Evolutionary conservation across 305 asterid genomes (phyloP), one percentile per base, ranked within the genome.

Genomic region (Euphrasia arctica): DNA sequence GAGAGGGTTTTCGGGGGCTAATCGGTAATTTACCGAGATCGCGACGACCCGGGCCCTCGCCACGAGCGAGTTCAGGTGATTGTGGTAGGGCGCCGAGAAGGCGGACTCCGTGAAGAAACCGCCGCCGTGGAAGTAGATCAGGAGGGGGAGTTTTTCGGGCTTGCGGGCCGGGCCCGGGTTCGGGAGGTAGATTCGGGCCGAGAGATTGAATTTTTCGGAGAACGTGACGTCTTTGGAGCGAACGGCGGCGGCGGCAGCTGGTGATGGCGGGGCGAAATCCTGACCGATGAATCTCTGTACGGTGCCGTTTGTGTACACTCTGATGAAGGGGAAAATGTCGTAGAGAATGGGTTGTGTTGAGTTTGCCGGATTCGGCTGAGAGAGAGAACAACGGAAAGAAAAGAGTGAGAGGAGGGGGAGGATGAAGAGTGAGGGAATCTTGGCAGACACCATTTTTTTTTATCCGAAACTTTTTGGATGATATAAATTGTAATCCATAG

Each of bases 91-190:
- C 4, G 82, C 72, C 8, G 86, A 77, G 69, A 77, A 86, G n/a
- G 92, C 85, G 4, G 95, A 83, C 64, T 77, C 90, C 0, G 81
- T 59, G 32, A 83, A 67, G 70, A 83, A 86, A 6, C 81, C 95
- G 49, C 96, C 95, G 52, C 92, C 95, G 54, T 89, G 92, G 67
- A 78, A 82, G 83, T 84, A 86, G 58, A 89, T 65, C 0, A 86
- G 70, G 7, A 86, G 75, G 3, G 96, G 90, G 60, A 84, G 75
- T 18, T 84, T 82, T 15, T 47, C 34, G 8, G 56, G 3, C 7
- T 18, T 5, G 29, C 42, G 29, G 42, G 60, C 28, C 6, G 57
- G 47, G 22, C 28, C 52, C 4, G 42, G 48, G 78, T 31, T 55
- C 55, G 95, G 95, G 10, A 83, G 74, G 85, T 77, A 85, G 51